phyloP scores from a whole-genome alignment of 2,329 filamentous ascomycete genomes.

The Plectosphaerella cucumerina region DNA sequence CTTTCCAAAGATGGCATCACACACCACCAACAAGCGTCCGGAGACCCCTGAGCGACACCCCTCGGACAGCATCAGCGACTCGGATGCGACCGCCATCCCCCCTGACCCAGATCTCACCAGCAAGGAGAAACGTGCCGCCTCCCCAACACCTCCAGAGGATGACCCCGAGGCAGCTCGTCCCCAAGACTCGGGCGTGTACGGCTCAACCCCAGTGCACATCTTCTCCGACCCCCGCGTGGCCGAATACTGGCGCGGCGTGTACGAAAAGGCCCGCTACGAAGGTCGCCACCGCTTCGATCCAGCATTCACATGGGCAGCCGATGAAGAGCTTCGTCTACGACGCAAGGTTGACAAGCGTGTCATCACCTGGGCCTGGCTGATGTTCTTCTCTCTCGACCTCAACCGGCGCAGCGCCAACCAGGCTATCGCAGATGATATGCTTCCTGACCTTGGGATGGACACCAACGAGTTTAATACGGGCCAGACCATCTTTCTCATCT shows the following conservation, averaged over 20 bases:
- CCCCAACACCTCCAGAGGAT: too few species aligned
- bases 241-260: slow-evolving; percentile 46
- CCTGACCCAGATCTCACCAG: slow-evolving; percentile 9
- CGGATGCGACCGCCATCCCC: too few species aligned
- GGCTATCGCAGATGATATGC: slow-evolving; percentile 43
- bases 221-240: slow-evolving; percentile 47
- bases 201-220: slow-evolving; percentile 20
- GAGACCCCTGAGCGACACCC: too few species aligned
- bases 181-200: too few species aligned
- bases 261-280: slow-evolving; percentile 49
- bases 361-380: slow-evolving; percentile 44
- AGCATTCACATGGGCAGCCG: slow-evolving; percentile 28
- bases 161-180: too few species aligned
- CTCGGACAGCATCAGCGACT: too few species aligned
- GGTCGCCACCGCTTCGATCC: slow-evolving; percentile 33
- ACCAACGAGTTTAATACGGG: slow-evolving; percentile 33
- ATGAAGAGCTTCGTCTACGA: slow-evolving; percentile 24
- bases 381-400: slow-evolving; percentile 43
- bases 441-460: slow-evolving; percentile 34
- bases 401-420: slow-evolving; percentile 42
- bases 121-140: too few species aligned
- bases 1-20: too few species aligned
- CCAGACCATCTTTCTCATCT: slow-evolving; percentile 24
- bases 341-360: slow-evolving; percentile 46
- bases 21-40: too few species aligned